Evolutionary conservation across 2,329 filamentous ascomycete genomes (phyloP).

Genomic region (Trichoderma cornu-damae): DNA sequence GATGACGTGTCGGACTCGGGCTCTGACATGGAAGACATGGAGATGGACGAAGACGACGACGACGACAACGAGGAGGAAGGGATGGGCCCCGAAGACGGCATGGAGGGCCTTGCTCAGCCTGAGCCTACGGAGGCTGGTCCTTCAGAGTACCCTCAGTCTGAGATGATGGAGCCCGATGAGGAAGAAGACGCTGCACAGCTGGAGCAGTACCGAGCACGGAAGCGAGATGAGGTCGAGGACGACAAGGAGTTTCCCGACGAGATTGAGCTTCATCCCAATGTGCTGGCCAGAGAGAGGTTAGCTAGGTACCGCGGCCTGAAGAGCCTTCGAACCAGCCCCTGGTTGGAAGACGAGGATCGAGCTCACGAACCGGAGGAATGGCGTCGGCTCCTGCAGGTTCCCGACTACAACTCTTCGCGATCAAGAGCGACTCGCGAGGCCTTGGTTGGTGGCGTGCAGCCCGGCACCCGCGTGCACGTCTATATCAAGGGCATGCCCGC

Average conservation of each 20-base stretch:
- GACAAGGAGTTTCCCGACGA: slow-evolving; percentile 96
- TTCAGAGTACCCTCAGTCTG: slow-evolving; percentile 89
- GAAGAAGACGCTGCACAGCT: slow-evolving; percentile 73
- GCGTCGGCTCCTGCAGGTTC: slow-evolving; percentile 76
- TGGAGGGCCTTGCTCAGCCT: slow-evolving; percentile 62
- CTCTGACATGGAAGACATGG: slow-evolving; percentile 71
- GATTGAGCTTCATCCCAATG: slow-evolving; percentile 86
- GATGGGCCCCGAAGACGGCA: slow-evolving; percentile 73
- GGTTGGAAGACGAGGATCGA: slow-evolving; percentile 84
- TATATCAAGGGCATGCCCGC: slow-evolving; percentile 56
- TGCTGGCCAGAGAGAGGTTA: slow-evolving; percentile 78
- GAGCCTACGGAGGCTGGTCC: slow-evolving; percentile 71
- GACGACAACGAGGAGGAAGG: slow-evolving; percentile 46
- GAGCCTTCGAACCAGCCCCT: slow-evolving; percentile 78
- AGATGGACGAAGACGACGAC: slow-evolving; percentile 52
- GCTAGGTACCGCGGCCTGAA: slow-evolving; percentile 87
- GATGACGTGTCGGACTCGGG: slow-evolving; percentile 75
- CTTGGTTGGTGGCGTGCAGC: slow-evolving; percentile 76
- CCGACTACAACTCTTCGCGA: slow-evolving; percentile 83
- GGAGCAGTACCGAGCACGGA: slow-evolving; percentile 71
- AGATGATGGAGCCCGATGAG: slow-evolving; percentile 85
- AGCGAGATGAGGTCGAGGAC: slow-evolving; percentile 75
- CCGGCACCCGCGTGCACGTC: slow-evolving; percentile 78
- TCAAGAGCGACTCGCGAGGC: slow-evolving; percentile 75
- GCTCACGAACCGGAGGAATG: slow-evolving; percentile 87